These are phyloP conservation scores for Fusarium dimerum DNA, from an alignment of 2,329 filamentous ascomycete genomes.

Conservation along the genomic window DNA sequence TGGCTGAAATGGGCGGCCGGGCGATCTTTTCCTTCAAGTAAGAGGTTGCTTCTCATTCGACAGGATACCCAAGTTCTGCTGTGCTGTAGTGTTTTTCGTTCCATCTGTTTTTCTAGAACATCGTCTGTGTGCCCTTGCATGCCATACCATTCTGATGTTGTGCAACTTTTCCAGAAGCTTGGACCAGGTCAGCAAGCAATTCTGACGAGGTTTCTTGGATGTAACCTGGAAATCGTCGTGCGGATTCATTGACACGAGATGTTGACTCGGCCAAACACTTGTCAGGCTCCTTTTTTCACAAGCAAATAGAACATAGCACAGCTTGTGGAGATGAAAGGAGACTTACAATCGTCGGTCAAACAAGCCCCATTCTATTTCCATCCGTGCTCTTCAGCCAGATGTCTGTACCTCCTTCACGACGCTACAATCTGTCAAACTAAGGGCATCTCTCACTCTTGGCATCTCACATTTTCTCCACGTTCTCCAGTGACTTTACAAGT, in stretches of 20 bases:
- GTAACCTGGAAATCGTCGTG: neutral
- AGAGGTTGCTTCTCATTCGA: slow-evolving; percentile 20
- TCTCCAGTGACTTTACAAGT: neutral
- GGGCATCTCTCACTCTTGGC: neutral
- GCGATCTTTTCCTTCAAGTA: slow-evolving; percentile 20
- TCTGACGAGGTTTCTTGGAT: neutral
- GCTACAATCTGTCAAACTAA: neutral
- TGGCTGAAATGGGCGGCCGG: slow-evolving; percentile 1
- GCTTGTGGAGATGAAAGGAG: neutral
- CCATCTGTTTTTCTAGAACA: slow-evolving; percentile 32
- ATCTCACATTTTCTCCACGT: neutral
- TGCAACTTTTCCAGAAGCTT: slow-evolving; percentile 20
- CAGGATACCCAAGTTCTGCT: too few species aligned
- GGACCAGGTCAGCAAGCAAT: slow-evolving; percentile 16
- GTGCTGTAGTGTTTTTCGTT: slow-evolving; percentile 13
- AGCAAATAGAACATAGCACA: neutral
- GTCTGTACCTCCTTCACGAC: too few species aligned
- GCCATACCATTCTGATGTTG: neutral
- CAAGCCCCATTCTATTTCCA: neutral
- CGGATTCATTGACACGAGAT: too few species aligned
- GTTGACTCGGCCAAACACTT: too few species aligned
- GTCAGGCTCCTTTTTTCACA: too few species aligned
- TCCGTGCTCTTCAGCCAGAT: too few species aligned
- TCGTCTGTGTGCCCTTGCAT: slow-evolving; percentile 28
- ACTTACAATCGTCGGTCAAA: neutral